Percentiles rank a stretch among this genome's conserved stretches.
phyloP scores from a whole-genome alignment of 73 alveolate genomes.

The Paramecium tetraurelia region DNA sequence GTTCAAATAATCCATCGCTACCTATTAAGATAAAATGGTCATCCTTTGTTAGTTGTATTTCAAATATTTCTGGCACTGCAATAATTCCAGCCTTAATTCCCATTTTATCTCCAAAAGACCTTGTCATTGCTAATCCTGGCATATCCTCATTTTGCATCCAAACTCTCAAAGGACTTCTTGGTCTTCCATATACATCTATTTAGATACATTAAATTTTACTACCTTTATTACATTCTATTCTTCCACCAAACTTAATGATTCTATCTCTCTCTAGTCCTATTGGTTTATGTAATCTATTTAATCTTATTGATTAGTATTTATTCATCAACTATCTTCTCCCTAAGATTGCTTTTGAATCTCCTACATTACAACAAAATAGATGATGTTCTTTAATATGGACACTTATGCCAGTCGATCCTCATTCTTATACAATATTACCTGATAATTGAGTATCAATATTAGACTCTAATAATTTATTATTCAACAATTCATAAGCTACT shows the following conservation, averaged over 20 bases:
- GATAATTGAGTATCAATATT: slow-evolving; percentile 65
- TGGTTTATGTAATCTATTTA: slow-evolving; percentile 84
- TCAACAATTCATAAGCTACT: neutral
- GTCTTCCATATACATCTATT: slow-evolving; percentile 72
- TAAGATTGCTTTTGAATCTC: slow-evolving; percentile 89
- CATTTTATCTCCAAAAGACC: slow-evolving; percentile 56
- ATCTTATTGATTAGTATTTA: slow-evolving; percentile 62
- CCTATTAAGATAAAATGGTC: slow-evolving; percentile 42
- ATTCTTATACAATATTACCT: neutral
- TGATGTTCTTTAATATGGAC: slow-evolving; percentile 71
- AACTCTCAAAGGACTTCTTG: slow-evolving; percentile 93
- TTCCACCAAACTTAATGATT: slow-evolving; percentile 75
- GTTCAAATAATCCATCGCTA: slow-evolving; percentile 51
- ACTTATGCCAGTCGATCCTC: slow-evolving; percentile 73
- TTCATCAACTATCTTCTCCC: slow-evolving; percentile 69
- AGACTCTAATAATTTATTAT: slow-evolving; percentile 47
- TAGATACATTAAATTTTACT: neutral
- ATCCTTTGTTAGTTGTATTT: slow-evolving; percentile 22
- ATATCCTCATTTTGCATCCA: slow-evolving; percentile 88
- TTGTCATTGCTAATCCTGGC: slow-evolving; percentile 98
- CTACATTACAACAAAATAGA: slow-evolving; percentile 86
- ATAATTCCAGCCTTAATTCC: neutral
- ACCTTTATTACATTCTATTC: slow-evolving; percentile 66
- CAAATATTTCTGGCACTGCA: slow-evolving; percentile 27
- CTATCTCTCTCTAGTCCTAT: slow-evolving; percentile 76